These are phyloP conservation scores for Populus pruinosa DNA, from an alignment of 345 rosid species.

Conservation along the genomic window DNA sequence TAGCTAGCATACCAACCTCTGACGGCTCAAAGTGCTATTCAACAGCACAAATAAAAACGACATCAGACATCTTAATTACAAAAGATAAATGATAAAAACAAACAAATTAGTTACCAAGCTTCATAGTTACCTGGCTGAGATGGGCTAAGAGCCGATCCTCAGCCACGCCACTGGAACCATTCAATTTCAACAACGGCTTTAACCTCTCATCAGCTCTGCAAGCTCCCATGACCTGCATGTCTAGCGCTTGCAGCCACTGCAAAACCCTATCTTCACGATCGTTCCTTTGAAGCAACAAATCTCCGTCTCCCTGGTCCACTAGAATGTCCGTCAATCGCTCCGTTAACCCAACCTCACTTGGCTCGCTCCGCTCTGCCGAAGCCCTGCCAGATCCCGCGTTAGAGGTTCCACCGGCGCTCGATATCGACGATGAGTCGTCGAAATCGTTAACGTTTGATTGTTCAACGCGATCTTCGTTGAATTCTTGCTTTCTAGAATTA, in stretches of 20 bases:
- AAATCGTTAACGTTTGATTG: constrained; percentile 38
- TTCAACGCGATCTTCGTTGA: constrained; percentile 33
- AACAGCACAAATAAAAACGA: background rate
- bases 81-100: background rate
- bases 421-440: constrained; percentile 30
- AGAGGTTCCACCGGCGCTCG: constrained; percentile 29
- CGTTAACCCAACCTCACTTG: constrained; percentile 37
- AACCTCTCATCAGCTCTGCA: constrained; percentile 96
- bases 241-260: constrained; percentile 89
- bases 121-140: constrained; percentile 66
- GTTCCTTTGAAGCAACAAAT: constrained; percentile 56
- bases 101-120: background rate
- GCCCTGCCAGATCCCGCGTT: constrained; percentile 38
- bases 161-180: constrained; percentile 54
- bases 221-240: constrained; percentile 88
- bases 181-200: constrained; percentile 82
- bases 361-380: constrained; percentile 30
- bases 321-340: constrained; percentile 59
- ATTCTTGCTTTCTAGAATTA: constrained; percentile 43
- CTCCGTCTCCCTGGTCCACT: constrained; percentile 52
- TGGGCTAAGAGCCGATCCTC: constrained; percentile 80
- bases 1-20: constrained; percentile 86
- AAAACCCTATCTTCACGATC: constrained; percentile 72
- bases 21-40: constrained; percentile 86
- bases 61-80: background rate